Base-by-base conservation (phyloP, 345 rosid genomes). In the Clausena lansium region DNA sequence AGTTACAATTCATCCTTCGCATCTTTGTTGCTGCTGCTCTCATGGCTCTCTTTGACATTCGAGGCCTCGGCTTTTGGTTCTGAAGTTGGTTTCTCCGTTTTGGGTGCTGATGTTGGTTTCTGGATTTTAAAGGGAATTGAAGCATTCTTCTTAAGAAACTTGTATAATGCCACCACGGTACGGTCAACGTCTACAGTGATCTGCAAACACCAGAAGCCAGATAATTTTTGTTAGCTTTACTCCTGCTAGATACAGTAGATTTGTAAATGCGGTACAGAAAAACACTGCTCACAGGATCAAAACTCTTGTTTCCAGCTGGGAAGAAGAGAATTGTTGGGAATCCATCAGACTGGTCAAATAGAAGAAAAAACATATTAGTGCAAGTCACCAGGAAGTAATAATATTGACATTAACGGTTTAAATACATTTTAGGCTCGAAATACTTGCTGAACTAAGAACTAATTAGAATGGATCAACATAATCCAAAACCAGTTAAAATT, bases 241-340 rank as follows among this genome's bases (percentile, higher is more conserved):
- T 22, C 61, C 17, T 32, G 32, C 7, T 6, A 63, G 30, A 45
- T 38, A 35, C 30, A 13, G 5, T 30, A 11, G 19, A 50, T 11
- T 2, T 13, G 50, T 45, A 47, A 74, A 30, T 20, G 47, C 32
- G 22, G 59, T 60, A 58, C 19, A 77, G 77, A 70, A 35, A 45
- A 45, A 59, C 19, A 45, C 59, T 38, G 76, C 92, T 90, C 87
- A 96, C 99, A 2, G 99, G 98, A 75, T 96, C 95, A 59, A 91
- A 96, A 81, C 97, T 91, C 87, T 94, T 97, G 89, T 94, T 96
- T 76, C 99, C 98, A 25, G 99, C 98, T 36, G 98, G 98, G 89
- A 90, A 96, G 91, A 96, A 96, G 62, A 96, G 88, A 75, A 96
- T 83, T n/a, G 99, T 92, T 35, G 99, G 99, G 86, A 90, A 96